Conservation (phyloP, 2,329 filamentous ascomycete species). For the Tolypocladium tundrense region DNA sequence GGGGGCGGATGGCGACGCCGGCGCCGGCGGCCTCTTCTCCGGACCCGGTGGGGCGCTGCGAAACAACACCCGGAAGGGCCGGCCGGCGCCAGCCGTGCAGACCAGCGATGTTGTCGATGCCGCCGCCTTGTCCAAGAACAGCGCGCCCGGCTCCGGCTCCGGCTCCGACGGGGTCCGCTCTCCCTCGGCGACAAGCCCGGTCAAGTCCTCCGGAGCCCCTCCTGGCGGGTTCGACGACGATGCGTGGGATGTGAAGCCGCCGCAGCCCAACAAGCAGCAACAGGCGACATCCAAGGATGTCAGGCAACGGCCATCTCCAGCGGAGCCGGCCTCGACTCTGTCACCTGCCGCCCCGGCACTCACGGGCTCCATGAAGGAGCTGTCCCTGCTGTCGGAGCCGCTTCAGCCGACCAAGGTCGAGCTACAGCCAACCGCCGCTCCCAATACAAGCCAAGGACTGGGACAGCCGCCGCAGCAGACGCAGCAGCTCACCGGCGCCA, state of each 20-base stretch:
- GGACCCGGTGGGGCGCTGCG: slow-evolving; percentile 82
- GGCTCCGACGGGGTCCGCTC: slow-evolving; percentile 12
- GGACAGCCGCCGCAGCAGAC: slow-evolving; percentile 14
- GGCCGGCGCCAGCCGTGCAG: slow-evolving; percentile 77
- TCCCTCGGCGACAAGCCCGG: slow-evolving; percentile 10
- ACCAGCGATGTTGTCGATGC: slow-evolving; percentile 79
- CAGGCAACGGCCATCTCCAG: slow-evolving; percentile 17
- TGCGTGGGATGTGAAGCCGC: slow-evolving; percentile 85
- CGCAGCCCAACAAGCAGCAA: slow-evolving; percentile 45
- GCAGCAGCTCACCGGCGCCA: slow-evolving; percentile 42
- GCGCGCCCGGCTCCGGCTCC: slow-evolving; percentile 15
- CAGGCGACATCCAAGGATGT: slow-evolving; percentile 9
- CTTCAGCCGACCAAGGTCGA: slow-evolving; percentile 38
- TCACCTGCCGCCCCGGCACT: slow-evolving; percentile 11
- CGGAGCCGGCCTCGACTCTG: slow-evolving; percentile 4
- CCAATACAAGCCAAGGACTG: not conserved
- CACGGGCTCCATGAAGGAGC: slow-evolving; percentile 51
- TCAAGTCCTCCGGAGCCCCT: slow-evolving; percentile 17
- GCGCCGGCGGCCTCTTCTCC: slow-evolving; percentile 67
- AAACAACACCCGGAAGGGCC: slow-evolving; percentile 90
- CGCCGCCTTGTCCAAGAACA: slow-evolving; percentile 66
- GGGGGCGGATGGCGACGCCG: slow-evolving; percentile 49
- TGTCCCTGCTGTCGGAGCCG: slow-evolving; percentile 42
- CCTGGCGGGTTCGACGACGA: slow-evolving; percentile 79
- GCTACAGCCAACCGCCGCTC: slow-evolving; percentile 17